These are phyloP conservation scores for Ophiostoma australiae DNA, from an alignment of 2,329 filamentous ascomycete genomes.

Conservation along the genomic window DNA sequence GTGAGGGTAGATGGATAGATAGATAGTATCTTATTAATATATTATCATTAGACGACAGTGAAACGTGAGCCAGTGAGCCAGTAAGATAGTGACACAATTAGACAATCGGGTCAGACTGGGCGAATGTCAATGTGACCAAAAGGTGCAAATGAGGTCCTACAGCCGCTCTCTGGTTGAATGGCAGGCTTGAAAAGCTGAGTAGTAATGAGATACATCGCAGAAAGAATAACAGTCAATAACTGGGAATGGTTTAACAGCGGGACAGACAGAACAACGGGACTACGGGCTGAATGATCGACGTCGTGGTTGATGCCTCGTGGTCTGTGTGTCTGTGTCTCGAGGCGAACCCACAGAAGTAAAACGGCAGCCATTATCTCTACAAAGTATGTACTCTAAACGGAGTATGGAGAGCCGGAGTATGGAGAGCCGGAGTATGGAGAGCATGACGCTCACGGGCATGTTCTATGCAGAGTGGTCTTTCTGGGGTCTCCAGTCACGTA, in stretches of 20 bases:
- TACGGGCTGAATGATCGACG: conserved; percentile 10
- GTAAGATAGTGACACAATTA: too few relatives aligned
- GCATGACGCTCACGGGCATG: too few relatives aligned
- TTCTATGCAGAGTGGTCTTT: neutral
- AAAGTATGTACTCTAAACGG: too few relatives aligned
- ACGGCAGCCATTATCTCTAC: too few relatives aligned
- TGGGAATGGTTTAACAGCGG: neutral
- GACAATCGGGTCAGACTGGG: neutral
- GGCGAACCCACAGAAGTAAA: neutral
- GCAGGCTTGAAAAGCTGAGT: too few relatives aligned
- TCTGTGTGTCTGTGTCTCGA: neutral
- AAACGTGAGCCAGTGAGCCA: neutral
- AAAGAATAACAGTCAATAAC: too few relatives aligned
- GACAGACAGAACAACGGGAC: neutral
- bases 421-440: too few relatives aligned
- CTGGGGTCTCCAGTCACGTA: neutral
- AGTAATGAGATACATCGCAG: too few relatives aligned
- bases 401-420: too few relatives aligned
- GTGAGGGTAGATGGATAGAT: neutral
- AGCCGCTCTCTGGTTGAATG: neutral
- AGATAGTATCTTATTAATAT: neutral
- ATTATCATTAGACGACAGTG: neutral
- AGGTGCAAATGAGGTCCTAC: neutral
- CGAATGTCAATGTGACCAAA: neutral
- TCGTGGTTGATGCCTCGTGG: conserved; percentile 1